phyloP scores from a whole-genome alignment of 768 basidiomycete species.

The Stropharia rugosoannulata region DNA sequence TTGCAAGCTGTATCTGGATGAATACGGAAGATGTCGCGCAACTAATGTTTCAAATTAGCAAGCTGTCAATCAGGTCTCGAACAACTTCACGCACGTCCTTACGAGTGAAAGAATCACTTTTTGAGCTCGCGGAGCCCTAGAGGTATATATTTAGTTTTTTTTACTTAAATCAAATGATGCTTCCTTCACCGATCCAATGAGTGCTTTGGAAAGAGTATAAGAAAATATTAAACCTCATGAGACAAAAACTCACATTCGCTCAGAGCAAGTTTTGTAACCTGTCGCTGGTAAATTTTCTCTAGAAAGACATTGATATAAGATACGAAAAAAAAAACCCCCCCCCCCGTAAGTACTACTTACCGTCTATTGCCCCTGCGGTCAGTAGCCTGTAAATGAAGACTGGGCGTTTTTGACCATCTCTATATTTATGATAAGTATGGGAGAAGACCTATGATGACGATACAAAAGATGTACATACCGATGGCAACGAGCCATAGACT shows the following conservation, averaged over 20 bases:
- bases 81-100: slow-evolving; percentile 63
- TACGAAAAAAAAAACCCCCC: too few relatives aligned
- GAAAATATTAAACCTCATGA: neutral
- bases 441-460: neutral
- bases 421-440: slow-evolving; percentile 27
- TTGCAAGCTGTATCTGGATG: slow-evolving; percentile 78
- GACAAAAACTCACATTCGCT: slow-evolving; percentile 65
- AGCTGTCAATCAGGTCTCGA: neutral
- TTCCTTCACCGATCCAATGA: slow-evolving; percentile 64
- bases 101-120: slow-evolving; percentile 82
- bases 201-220: slow-evolving; percentile 37
- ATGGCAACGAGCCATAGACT: slow-evolving; percentile 97
- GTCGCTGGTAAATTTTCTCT: slow-evolving; percentile 94
- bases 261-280: slow-evolving; percentile 90
- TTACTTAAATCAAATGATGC: too few relatives aligned
- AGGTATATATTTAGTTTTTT: slow-evolving; percentile 2
- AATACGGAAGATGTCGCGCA: slow-evolving; percentile 91
- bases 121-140: slow-evolving; percentile 44
- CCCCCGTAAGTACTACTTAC: slow-evolving; percentile 31
- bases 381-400: slow-evolving; percentile 90
- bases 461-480: slow-evolving; percentile 46
- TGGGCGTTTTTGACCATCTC: slow-evolving; percentile 91
- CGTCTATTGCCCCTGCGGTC: slow-evolving; percentile 90
- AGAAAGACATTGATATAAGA: neutral
- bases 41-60: slow-evolving; percentile 38